Percentiles rank a stretch among this genome's conserved stretches.
These are phyloP conservation scores for Volvariella surrecta DNA, from an alignment of 1,284 basidiomycete genomes.

Conservation along the genomic window DNA sequence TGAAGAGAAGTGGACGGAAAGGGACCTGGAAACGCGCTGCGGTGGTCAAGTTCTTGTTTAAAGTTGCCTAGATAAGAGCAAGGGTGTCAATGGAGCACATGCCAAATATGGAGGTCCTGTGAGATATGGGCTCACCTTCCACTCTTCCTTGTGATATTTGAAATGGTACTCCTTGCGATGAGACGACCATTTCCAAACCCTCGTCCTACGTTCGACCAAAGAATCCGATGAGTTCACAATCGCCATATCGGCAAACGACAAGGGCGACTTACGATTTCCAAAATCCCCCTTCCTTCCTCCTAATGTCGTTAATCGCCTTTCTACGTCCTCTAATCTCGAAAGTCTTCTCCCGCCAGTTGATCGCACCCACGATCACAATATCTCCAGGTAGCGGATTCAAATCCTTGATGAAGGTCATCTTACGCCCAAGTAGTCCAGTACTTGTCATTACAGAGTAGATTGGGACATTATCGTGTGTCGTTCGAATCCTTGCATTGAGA, in stretches of 20 bases:
- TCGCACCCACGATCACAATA: slow-evolving; percentile 27
- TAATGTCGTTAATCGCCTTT: slow-evolving; percentile 28
- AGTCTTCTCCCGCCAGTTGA: slow-evolving; percentile 36
- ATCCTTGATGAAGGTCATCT: slow-evolving; percentile 32
- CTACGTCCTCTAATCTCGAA: slow-evolving; percentile 32
- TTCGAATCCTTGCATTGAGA: slow-evolving; percentile 29
- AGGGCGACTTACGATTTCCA: neutral
- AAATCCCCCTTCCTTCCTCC: slow-evolving; percentile 19
- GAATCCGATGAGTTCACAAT: too few relatives aligned
- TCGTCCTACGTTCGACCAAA: too few relatives aligned
- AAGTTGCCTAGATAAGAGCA: slow-evolving; percentile 12
- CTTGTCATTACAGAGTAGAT: slow-evolving; percentile 33
- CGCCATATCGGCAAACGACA: too few relatives aligned
- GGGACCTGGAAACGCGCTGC: slow-evolving; percentile 32
- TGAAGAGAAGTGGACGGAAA: slow-evolving; percentile 34
- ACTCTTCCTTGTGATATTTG: slow-evolving; percentile 28
- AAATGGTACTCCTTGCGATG: slow-evolving; percentile 35
- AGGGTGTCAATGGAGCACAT: slow-evolving; percentile 10
- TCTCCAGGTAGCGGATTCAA: slow-evolving; percentile 28
- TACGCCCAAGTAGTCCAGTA: slow-evolving; percentile 29
- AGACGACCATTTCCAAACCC: slow-evolving; percentile 33
- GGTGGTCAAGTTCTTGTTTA: slow-evolving; percentile 18
- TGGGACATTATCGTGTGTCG: slow-evolving; percentile 30
- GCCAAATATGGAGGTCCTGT: slow-evolving; percentile 3
- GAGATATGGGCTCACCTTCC: slow-evolving; percentile 25